Conservation (phyloP, 2,329 filamentous ascomycete species). For the Arthrobotrys pseudoclavata region DNA sequence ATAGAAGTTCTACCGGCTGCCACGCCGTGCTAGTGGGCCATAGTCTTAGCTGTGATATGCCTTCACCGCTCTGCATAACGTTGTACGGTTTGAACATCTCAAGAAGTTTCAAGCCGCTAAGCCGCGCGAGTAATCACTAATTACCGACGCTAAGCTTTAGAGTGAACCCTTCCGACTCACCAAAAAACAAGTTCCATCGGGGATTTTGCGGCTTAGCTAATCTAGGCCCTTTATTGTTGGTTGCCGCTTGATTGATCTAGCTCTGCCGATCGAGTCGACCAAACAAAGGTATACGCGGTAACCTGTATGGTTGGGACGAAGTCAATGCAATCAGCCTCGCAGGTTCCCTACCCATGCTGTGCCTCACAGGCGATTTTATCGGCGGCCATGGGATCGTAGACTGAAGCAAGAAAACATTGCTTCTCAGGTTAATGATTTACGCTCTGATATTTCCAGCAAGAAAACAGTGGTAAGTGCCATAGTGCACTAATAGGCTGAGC, state of each 20-base stretch:
- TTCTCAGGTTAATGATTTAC: not conserved
- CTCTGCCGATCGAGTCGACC: not conserved
- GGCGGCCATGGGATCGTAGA: not conserved
- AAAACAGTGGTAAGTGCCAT: too few relatives aligned
- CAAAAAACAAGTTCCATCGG: not conserved
- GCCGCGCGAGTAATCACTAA: not conserved
- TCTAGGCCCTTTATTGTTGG: not conserved
- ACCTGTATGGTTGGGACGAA: too few relatives aligned
- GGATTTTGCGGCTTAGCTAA: conserved; percentile 17
- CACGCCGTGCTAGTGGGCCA: not conserved
- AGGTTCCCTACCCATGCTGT: not conserved
- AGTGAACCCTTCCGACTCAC: not conserved
- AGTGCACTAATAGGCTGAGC: not conserved
- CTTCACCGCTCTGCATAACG: conserved; percentile 14
- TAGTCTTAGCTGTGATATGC: conserved; percentile 6
- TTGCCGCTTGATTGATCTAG: not conserved
- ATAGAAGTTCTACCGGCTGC: not conserved
- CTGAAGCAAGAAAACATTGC: not conserved
- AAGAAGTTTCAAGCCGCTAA: not conserved
- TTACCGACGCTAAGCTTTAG: not conserved
- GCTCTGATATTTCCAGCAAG: not conserved
- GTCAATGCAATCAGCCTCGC: conserved; percentile 7
- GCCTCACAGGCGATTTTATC: not conserved
- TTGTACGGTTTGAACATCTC: not conserved
- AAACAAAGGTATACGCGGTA: not conserved